These are phyloP conservation scores for Megacollybia platyphylla DNA, from an alignment of 1,284 basidiomycete genomes.

Conservation along the genomic window DNA sequence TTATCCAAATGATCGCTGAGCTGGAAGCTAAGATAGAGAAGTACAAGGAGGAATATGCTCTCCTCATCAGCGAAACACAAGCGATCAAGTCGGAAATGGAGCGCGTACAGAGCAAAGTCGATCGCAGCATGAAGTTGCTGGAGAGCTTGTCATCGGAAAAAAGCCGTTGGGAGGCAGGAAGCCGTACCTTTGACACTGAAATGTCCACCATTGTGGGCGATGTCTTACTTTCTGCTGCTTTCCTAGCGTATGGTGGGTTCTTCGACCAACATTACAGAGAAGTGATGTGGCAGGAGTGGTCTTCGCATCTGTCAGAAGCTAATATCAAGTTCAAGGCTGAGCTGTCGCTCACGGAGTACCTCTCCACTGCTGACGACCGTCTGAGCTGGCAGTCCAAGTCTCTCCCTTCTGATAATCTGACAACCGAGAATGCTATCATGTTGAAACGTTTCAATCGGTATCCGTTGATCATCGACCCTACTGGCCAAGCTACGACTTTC, in stretches of 20 bases:
- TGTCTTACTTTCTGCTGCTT: slow-evolving; percentile 90
- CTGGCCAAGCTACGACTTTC: slow-evolving; percentile 95
- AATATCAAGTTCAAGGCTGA: slow-evolving; percentile 89
- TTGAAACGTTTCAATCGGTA: slow-evolving; percentile 97
- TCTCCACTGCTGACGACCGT: slow-evolving; percentile 95
- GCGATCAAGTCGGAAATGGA: slow-evolving; percentile 98
- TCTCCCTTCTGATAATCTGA: slow-evolving; percentile 89
- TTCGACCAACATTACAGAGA: slow-evolving; percentile 99
- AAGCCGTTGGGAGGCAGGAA: slow-evolving; percentile 89
- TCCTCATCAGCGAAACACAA: slow-evolving; percentile 94
- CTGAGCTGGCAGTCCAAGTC: slow-evolving; percentile 93
- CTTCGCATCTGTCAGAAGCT: slow-evolving; percentile 78
- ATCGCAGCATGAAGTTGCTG: slow-evolving; percentile 91
- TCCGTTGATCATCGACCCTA: slow-evolving; percentile 96
- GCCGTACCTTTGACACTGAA: slow-evolving; percentile 92
- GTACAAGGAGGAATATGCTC: slow-evolving; percentile 97
- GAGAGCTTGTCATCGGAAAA: slow-evolving; percentile 94
- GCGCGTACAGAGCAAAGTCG: slow-evolving; percentile 92
- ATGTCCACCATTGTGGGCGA: slow-evolving; percentile 99
- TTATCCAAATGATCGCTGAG: slow-evolving; percentile 87
- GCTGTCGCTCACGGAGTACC: slow-evolving; percentile 87
- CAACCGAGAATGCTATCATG: slow-evolving; percentile 98
- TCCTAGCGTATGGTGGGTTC: slow-evolving; percentile 95
- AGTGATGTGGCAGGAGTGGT: slow-evolving; percentile 96
- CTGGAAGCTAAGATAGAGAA: slow-evolving; percentile 86